A percentile compares a stretch with the other conserved stretches of the same genome.
Conservation (phyloP, 768 basidiomycete genomes). For the Artomyces pyxidatus region DNA sequence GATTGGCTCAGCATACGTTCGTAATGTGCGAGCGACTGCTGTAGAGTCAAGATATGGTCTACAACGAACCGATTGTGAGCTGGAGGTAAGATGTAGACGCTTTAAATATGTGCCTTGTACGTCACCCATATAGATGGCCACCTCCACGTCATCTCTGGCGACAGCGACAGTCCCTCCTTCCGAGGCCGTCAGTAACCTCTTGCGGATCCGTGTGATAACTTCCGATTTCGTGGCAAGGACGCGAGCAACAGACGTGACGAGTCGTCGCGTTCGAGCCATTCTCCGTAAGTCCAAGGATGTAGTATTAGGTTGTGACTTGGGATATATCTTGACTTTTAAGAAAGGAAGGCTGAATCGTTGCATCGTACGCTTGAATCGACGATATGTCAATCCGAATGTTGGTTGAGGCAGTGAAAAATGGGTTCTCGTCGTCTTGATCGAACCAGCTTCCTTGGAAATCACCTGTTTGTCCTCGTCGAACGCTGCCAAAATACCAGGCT, state of each 20-base stretch:
- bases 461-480: neutral
- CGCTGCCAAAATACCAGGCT: neutral
- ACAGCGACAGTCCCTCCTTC: slow-evolving; percentile 28
- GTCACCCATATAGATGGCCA: slow-evolving; percentile 86
- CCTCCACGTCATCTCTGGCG: slow-evolving; percentile 48
- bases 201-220: slow-evolving; percentile 71
- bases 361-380: slow-evolving; percentile 29
- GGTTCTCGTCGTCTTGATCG: slow-evolving; percentile 4
- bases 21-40: slow-evolving; percentile 77
- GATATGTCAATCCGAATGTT: slow-evolving; percentile 25
- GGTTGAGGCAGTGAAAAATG: slow-evolving; percentile 20
- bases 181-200: slow-evolving; percentile 48
- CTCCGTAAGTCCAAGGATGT: slow-evolving; percentile 52
- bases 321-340: neutral
- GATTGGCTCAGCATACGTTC: slow-evolving; percentile 85
- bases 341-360: neutral
- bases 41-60: slow-evolving; percentile 89
- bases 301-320: slow-evolving; percentile 17
- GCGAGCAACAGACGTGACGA: slow-evolving; percentile 72
- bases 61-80: slow-evolving; percentile 2
- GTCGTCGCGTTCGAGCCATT: slow-evolving; percentile 69
- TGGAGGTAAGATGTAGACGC: neutral
- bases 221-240: slow-evolving; percentile 76
- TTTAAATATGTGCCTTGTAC: slow-evolving; percentile 67
- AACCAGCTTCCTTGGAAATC: slow-evolving; percentile 4